A percentile compares a stretch with the other conserved stretches of the same genome.
Evolutionary conservation across 208 protist genomes (phyloP).

Genomic region (Trypanosoma caninum): DNA sequence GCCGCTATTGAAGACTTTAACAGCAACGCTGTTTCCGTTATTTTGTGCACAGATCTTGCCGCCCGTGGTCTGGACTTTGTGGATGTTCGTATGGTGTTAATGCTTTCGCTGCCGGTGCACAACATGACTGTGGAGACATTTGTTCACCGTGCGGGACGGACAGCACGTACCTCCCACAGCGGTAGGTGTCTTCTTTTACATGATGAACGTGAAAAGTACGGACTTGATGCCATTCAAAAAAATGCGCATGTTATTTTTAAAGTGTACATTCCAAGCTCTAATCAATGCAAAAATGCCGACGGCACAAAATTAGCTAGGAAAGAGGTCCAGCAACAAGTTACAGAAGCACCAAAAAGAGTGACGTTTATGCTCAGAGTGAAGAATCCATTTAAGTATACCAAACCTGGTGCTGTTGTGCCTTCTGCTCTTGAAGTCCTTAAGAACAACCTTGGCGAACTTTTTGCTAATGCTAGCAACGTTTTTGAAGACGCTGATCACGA

Average conservation of each 20-base stretch:
- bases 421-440: slow-evolving; percentile 62
- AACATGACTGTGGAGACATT: slow-evolving; percentile 91
- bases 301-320: not conserved
- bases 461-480: slow-evolving; percentile 27
- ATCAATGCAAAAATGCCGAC: slow-evolving; percentile 6
- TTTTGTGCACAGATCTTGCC: slow-evolving; percentile 95
- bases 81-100: slow-evolving; percentile 93
- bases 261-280: slow-evolving; percentile 21
- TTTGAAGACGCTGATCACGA: slow-evolving; percentile 27
- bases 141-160: slow-evolving; percentile 96
- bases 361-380: slow-evolving; percentile 56
- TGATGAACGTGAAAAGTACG: slow-evolving; percentile 36
- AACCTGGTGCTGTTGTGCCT: slow-evolving; percentile 44
- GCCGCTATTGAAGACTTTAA: slow-evolving; percentile 85
- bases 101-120: slow-evolving; percentile 92
- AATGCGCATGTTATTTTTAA: slow-evolving; percentile 66
- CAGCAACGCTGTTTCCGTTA: slow-evolving; percentile 47
- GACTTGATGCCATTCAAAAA: slow-evolving; percentile 57
- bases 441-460: slow-evolving; percentile 37
- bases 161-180: slow-evolving; percentile 84
- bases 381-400: slow-evolving; percentile 68
- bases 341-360: not conserved
- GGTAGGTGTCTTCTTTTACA: slow-evolving; percentile 91
- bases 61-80: slow-evolving; percentile 95
- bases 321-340: not conserved